Evolutionary conservation across 2,329 filamentous ascomycete species (phyloP).

Genomic region (Penicillium sp.): DNA sequence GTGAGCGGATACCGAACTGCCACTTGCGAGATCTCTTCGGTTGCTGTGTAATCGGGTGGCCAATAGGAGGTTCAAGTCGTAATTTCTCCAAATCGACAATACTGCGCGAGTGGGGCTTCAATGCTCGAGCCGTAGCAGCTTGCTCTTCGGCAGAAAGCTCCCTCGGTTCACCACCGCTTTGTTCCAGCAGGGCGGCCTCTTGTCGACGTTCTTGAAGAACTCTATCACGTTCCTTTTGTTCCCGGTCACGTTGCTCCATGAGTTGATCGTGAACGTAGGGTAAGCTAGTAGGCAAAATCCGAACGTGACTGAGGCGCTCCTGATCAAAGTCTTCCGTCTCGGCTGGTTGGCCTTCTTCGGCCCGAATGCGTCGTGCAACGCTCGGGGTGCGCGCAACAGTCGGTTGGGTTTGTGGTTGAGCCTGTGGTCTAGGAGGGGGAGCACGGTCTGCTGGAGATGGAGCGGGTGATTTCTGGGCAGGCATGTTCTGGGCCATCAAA

Average conservation of each 20-base stretch:
- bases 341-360: slow-evolving; percentile 28
- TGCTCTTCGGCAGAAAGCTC: slow-evolving; percentile 67
- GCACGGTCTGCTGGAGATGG: slow-evolving; percentile 35
- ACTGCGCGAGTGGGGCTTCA: slow-evolving; percentile 83
- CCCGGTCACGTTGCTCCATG: slow-evolving; percentile 64
- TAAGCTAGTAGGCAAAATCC: slow-evolving; percentile 87
- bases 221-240: slow-evolving; percentile 32
- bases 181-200: slow-evolving; percentile 27
- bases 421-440: slow-evolving; percentile 21
- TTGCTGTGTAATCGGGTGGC: slow-evolving; percentile 46
- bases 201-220: slow-evolving; percentile 54
- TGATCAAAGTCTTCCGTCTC: slow-evolving; percentile 42
- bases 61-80: slow-evolving; percentile 61
- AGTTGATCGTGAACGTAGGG: slow-evolving; percentile 89
- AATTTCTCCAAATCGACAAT: slow-evolving; percentile 68
- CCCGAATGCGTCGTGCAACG: slow-evolving; percentile 29
- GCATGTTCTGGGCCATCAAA: slow-evolving; percentile 30
- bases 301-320: slow-evolving; percentile 79
- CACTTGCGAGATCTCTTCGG: slow-evolving; percentile 78
- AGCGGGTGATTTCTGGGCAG: slow-evolving; percentile 24
- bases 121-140: slow-evolving; percentile 75
- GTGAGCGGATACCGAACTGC: slow-evolving; percentile 96
- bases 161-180: slow-evolving; percentile 23
- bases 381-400: slow-evolving; percentile 30
- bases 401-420: slow-evolving; percentile 24